Percentiles rank a stretch among this genome's conserved stretches.
Evolutionary conservation across 768 basidiomycete genomes (phyloP).

Genomic region (Astraeus odoratus): DNA sequence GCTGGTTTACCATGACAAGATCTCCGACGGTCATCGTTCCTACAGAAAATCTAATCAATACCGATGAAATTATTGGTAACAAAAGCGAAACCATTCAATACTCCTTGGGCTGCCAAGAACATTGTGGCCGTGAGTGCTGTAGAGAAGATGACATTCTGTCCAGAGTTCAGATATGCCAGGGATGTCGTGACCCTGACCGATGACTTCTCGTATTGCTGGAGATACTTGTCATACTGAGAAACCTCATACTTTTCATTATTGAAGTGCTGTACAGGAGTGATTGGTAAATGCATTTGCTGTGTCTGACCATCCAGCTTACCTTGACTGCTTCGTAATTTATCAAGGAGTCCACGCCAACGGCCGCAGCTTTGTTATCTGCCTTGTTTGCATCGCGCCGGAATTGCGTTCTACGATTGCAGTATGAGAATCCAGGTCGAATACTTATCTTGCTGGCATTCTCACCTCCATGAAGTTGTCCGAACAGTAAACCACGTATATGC

Average conservation of each 20-base stretch:
- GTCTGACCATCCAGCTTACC: constrained; percentile 36
- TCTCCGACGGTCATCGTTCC: constrained; percentile 98
- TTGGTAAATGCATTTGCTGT: background rate
- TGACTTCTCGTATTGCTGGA: constrained; percentile 82
- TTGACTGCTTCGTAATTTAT: constrained; percentile 99
- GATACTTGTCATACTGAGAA: constrained; percentile 84
- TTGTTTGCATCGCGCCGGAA: constrained; percentile 94
- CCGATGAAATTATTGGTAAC: background rate
- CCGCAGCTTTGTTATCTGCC: constrained; percentile 95
- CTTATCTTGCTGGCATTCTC: constrained; percentile 8
- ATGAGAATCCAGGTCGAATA: background rate
- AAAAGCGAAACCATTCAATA: constrained; percentile 62
- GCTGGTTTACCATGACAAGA: constrained; percentile 97
- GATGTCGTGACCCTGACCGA: constrained; percentile 95
- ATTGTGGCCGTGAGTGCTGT: constrained; percentile 89
- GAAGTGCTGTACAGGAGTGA: constrained; percentile 60
- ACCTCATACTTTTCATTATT: constrained; percentile 95
- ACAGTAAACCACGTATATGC: constrained; percentile 98
- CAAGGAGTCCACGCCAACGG: constrained; percentile 87
- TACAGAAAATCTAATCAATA: constrained; percentile 23
- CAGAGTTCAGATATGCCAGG: constrained; percentile 88
- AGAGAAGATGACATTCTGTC: constrained; percentile 96
- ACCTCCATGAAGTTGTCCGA: constrained; percentile 95
- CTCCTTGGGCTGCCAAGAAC: constrained; percentile 94
- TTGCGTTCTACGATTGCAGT: constrained; percentile 57